Evolutionary conservation across 2,329 filamentous ascomycete genomes (phyloP), one percentile per base, ranked within the genome.

Genomic region (Albifimbria verrucaria): DNA sequence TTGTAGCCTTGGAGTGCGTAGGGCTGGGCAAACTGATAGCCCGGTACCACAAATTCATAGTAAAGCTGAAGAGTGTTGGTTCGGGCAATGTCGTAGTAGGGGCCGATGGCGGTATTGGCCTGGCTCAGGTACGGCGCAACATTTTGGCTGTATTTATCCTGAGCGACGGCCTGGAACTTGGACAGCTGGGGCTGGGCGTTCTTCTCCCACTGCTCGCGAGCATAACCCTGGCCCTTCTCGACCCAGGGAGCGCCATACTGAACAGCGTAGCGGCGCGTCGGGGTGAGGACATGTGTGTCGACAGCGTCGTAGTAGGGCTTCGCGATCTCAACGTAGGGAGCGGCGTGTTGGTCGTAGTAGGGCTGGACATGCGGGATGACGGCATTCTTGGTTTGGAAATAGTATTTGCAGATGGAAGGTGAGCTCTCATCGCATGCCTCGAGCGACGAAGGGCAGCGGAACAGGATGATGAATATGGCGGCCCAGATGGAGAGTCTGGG

Each of bases 311-410:
- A 88, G 72, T 97, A 96, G 1, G 93, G 93, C 55, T 82, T 84
- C 32, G 82, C 87, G 48, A 83, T 74, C 36, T 92, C 81, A 56
- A 96, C 83, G 66, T 97, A 94, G 3, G 91, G 90, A 6, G 87
- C 88, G 22, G 90, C 87, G 65, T 97, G 96, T 53, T 82, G 71
- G 60, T 93, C 77, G 71, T 97, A 97, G 72, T 95, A 96, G 3
- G 92, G 93, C 62, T 87, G 79, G 26, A 95, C 65, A 68, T 93
- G 87, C 3, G 94, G 94, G 23, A 83, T 73, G 55, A 92, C 75
- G 53, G 74, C 65, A 20, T 79, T 72, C 78, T 86, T 75, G 76
- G 85, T 62, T 73, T 85, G 72, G 75, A 88, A 80, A 79, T 97
- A 97, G 10, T 89, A 87, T 65, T 87, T 87, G 81, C 94, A 99